These are phyloP conservation scores for Paramecium sexaurelia DNA, from an alignment of 73 alveolate species.

Conservation along the genomic window DNA sequence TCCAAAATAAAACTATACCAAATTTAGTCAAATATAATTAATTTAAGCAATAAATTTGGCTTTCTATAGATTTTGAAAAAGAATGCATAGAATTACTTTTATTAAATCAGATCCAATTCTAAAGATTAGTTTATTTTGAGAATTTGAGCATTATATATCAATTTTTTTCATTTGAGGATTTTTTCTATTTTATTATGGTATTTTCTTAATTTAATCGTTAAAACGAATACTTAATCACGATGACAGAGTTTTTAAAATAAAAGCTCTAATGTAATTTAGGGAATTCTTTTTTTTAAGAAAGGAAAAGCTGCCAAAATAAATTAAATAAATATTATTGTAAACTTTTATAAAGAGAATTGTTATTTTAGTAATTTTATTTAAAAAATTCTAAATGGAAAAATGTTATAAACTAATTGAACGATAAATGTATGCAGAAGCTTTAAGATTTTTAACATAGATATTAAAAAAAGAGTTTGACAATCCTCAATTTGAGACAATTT, in stretches of 20 bases:
- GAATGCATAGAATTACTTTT: not conserved
- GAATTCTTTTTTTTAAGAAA: not conserved
- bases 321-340: not conserved
- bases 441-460: not conserved
- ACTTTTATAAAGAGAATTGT: not conserved
- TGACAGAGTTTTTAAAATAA: no score
- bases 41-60: slow-evolving; percentile 50
- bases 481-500: not conserved
- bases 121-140: no score
- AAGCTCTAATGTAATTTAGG: not conserved
- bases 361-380: not conserved
- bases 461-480: not conserved
- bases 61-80: not conserved
- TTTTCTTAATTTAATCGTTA: no score
- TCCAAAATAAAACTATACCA: slow-evolving; percentile 73
- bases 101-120: not conserved
- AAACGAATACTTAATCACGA: no score
- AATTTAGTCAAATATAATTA: slow-evolving; percentile 87
- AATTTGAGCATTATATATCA: no score
- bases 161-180: no score
- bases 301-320: not conserved
- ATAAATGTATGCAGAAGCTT: slow-evolving; percentile 20
- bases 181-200: no score
- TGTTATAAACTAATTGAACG: slow-evolving; percentile 6
- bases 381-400: slow-evolving; percentile 11